Base-by-base conservation (phyloP, 768 basidiomycete species). In the Polyporus arcularius region DNA sequence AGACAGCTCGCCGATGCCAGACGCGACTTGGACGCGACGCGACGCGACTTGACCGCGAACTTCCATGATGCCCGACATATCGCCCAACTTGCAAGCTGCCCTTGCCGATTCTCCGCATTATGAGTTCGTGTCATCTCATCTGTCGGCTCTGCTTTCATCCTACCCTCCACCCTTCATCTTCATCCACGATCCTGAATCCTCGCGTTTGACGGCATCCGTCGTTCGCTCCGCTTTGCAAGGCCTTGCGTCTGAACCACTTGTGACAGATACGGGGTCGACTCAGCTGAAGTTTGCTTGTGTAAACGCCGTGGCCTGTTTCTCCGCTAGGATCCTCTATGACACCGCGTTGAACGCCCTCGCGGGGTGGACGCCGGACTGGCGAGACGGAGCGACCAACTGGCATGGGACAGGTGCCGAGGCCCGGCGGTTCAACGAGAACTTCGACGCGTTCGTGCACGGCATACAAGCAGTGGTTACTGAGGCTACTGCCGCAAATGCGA, bases 361-460 rank as follows among this genome's bases (percentile, higher is more conserved):
- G 3, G 71, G 71, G 10, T 87, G 85, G 83, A 74, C 70, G 14
- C 78, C 84, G 9, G 69, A 72, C 5, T 90, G 88, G 89, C 78
- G 80, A 26, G 74, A 81, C 6, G 88, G 86, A 14, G 87, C 86
- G 61, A 72, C 71, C 28, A 85, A 85, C 57, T 90, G 88, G 89
- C 68, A 70, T 0, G 68, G 63, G 9, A 18, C 52, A 4, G 66
- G 75, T 8, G 75, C 72, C 14, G 69, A 74, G 4, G 76, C 74
- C 5, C 69, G 78, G 53, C 67, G 82, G 59, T 88, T 80, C 75
- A 90, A 86, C 66, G 86, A 88, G 38, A 86, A 76, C 58, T 68
- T 91, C 26, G 90, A 91, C 57, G 76, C 78, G 12, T 92, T 92
- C 64, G 60, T 90, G n/a, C 87, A 88, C 61, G 89, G 89, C 0